Base-by-base conservation (phyloP, 805 yeast species). In the Monosporozyma solicola region DNA sequence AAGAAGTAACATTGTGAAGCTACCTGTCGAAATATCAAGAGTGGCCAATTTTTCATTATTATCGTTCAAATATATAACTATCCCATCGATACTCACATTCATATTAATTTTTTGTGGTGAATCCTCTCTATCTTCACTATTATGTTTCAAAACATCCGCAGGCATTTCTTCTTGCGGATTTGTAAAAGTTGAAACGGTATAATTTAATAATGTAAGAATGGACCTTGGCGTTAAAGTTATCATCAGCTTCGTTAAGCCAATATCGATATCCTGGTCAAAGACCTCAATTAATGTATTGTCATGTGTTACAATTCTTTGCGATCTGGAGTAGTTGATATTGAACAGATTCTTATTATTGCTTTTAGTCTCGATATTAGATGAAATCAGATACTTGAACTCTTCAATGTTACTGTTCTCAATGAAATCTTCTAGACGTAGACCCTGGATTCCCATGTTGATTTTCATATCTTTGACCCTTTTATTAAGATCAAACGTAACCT, bases 21-120 rank as follows among this genome's bases (percentile, higher is more conserved):
- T 78, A 2, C 96, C 97, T 10, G 85, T 79, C 45, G 88, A 82
- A 53, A 94, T 73, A 47, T 80, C 77, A 55, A 91, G 64, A 0
- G 96, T 88, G 0, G 96, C 96, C 46, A 94, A 68, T 59, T 85
- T 84, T 55, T 81, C 79, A 3, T 91, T 84, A 53, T 89, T 95
- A 62, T 92, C 97, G 62, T 87, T 86, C 49, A 94, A 71, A 3
- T 87, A 80, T 49, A 88, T 65, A 8, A 83, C 80, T 13, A 92
- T 79, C 62, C 96, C 83, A 47, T 83, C 87, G 61, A 94, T 71
- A 48, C 78, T 77, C 32, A 92, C 74, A 33, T 77, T 74, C 32
- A 91, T 84, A 51, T 81, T 80, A 37, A 90, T 84, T 60, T 82
- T 85, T 59, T 85, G 87, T 0, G 95, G 94, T 0, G 90, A 77